These are phyloP conservation scores for Pythium phragmitis DNA, from an alignment of 352 stramenopile species.

Conservation along the genomic window DNA sequence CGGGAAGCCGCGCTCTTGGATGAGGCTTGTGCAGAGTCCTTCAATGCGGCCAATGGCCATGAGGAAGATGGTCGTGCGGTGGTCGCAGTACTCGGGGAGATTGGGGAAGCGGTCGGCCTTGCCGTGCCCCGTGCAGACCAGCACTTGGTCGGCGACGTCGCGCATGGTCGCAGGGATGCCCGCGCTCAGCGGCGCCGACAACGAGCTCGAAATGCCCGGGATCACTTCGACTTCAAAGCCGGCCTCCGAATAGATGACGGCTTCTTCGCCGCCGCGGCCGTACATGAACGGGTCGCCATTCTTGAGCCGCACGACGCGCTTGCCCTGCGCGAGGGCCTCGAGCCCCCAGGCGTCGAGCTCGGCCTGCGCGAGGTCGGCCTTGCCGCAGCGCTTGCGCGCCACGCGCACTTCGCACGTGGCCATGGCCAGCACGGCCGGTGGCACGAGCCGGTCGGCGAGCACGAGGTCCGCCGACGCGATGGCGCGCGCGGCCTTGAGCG, in stretches of 20 bases:
- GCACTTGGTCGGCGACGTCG: constrained; percentile 92
- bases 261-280: constrained; percentile 94
- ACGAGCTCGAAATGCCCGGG: constrained; percentile 93
- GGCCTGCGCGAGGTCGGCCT: constrained; percentile 91
- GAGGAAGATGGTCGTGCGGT: constrained; percentile 97
- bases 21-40: constrained; percentile 81
- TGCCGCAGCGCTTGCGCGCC: constrained; percentile 94
- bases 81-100: constrained; percentile 93
- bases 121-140: constrained; percentile 93
- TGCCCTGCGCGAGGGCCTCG: constrained; percentile 81
- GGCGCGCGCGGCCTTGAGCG: constrained; percentile 86
- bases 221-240: constrained; percentile 86
- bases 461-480: constrained; percentile 89
- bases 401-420: constrained; percentile 89
- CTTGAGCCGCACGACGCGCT: constrained; percentile 95
- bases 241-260: constrained; percentile 68
- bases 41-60: constrained; percentile 95
- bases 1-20: constrained; percentile 87
- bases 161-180: constrained; percentile 96
- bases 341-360: constrained; percentile 94
- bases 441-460: constrained; percentile 94
- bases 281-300: constrained; percentile 98
- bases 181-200: constrained; percentile 92
- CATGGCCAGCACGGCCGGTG: constrained; percentile 88
- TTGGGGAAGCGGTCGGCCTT: constrained; percentile 90